Conservation (phyloP, 1,139 yeast species). For the Casaregolazyma lundiana region DNA sequence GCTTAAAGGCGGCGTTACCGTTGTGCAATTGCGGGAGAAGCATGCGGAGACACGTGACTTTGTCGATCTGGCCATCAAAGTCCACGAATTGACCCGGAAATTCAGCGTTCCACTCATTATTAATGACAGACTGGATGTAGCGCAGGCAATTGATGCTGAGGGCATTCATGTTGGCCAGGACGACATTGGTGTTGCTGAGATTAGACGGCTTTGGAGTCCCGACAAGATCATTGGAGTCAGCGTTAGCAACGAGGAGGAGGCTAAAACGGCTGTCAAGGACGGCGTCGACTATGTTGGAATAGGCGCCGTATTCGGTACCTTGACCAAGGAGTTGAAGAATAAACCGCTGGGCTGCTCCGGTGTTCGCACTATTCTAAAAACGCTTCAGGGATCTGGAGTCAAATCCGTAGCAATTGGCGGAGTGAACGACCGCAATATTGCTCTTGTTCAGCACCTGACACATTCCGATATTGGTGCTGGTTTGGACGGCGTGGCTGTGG, state of each 20-base stretch:
- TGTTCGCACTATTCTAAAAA: constrained; percentile 49
- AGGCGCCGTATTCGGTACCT: constrained; percentile 75
- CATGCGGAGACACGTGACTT: constrained; percentile 63
- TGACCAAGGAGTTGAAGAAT: constrained; percentile 58
- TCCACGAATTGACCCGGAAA: constrained; percentile 57
- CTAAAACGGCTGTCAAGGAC: constrained; percentile 49
- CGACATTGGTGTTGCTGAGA: constrained; percentile 65
- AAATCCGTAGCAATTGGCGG: constrained; percentile 86
- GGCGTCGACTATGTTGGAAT: constrained; percentile 80
- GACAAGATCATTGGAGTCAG: constrained; percentile 78
- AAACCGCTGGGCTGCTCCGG: constrained; percentile 66
- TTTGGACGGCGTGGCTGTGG: constrained; percentile 80
- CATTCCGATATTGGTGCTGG: constrained; percentile 37
- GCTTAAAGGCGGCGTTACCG: constrained; percentile 66
- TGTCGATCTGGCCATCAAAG: constrained; percentile 52
- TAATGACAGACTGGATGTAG: constrained; percentile 86
- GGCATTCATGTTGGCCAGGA: constrained; percentile 95
- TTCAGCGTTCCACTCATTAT: constrained; percentile 73
- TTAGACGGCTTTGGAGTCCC: constrained; percentile 62
- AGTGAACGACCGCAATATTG: constrained; percentile 59
- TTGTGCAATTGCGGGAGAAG: constrained; percentile 85
- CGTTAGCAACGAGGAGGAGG: constrained; percentile 57
- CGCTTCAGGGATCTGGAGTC: constrained; percentile 42
- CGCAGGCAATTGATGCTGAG: constrained; percentile 84
- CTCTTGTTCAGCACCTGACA: constrained; percentile 38